These are phyloP conservation scores for Passiflora organensis DNA, from an alignment of 345 rosid species.

Conservation along the genomic window DNA sequence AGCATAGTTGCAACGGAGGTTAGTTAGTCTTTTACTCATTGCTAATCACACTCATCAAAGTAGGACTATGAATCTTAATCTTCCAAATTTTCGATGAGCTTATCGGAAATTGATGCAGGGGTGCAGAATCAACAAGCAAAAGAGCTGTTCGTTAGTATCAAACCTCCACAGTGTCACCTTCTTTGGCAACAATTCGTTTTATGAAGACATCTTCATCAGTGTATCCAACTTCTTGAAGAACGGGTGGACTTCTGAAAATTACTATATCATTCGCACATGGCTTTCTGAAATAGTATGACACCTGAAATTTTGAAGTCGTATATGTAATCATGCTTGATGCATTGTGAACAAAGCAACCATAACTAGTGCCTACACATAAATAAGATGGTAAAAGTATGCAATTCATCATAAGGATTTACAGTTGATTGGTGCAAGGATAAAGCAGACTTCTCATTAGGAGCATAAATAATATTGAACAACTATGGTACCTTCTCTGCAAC, in stretches of 20 bases:
- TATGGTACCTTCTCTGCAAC: slow-evolving; percentile 82
- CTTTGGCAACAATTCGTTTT: slow-evolving; percentile 83
- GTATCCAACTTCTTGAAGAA: slow-evolving; percentile 91
- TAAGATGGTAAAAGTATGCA: not conserved
- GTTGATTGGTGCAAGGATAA: not conserved
- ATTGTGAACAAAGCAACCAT: not conserved
- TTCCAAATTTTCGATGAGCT: too few species aligned
- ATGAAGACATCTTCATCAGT: slow-evolving; percentile 92
- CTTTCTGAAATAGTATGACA: slow-evolving; percentile 76
- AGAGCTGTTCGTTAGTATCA: slow-evolving; percentile 10
- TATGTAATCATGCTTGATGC: not conserved
- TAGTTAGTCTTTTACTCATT: too few species aligned
- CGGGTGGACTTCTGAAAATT: slow-evolving; percentile 90
- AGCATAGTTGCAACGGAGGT: too few species aligned
- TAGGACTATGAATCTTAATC: too few species aligned
- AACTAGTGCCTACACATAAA: not conserved
- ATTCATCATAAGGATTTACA: not conserved
- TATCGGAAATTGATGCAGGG: not conserved
- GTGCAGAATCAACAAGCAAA: not conserved
- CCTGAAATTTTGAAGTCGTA: slow-evolving; percentile 40
- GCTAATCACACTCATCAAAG: not conserved
- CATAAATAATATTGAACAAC: not conserved
- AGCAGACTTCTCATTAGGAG: not conserved
- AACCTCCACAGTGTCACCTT: slow-evolving; percentile 92
- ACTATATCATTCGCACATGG: slow-evolving; percentile 93